These are phyloP conservation scores for Fusarium drepaniforme DNA, from an alignment of 2,329 filamentous ascomycete genomes.

Conservation along the genomic window DNA sequence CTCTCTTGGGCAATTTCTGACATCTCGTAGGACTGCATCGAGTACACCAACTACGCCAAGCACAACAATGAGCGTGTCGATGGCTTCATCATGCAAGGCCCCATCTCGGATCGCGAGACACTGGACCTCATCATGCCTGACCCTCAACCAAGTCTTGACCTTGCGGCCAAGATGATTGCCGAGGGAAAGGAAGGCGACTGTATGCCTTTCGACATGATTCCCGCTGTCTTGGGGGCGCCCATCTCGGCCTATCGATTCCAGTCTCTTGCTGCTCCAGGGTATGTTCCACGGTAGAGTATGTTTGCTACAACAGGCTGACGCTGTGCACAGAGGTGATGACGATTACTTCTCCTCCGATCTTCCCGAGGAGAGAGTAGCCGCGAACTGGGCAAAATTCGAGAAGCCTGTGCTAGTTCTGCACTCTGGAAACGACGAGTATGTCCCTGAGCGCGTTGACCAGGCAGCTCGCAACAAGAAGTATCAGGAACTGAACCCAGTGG, in stretches of 20 bases:
- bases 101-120: slow-evolving; percentile 82
- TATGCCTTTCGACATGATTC: slow-evolving; percentile 62
- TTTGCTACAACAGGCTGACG: slow-evolving; percentile 11
- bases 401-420: slow-evolving; percentile 74
- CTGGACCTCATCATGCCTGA: slow-evolving; percentile 60
- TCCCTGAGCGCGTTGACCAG: slow-evolving; percentile 70
- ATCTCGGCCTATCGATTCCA: slow-evolving; percentile 66
- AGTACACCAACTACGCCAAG: slow-evolving; percentile 61
- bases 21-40: slow-evolving; percentile 64
- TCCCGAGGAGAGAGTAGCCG: slow-evolving; percentile 63
- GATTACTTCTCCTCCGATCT: slow-evolving; percentile 91
- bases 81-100: slow-evolving; percentile 83
- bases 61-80: slow-evolving; percentile 68
- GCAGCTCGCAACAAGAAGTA: slow-evolving; percentile 68
- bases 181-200: slow-evolving; percentile 66
- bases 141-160: slow-evolving; percentile 58
- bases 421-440: slow-evolving; percentile 74
- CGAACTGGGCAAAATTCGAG: slow-evolving; percentile 75
- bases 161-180: slow-evolving; percentile 67
- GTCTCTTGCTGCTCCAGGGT: slow-evolving; percentile 64
- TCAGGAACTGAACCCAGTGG: slow-evolving; percentile 56
- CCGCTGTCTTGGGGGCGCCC: slow-evolving; percentile 56
- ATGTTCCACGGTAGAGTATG: slow-evolving; percentile 40
- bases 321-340: slow-evolving; percentile 72
- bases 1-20: background rate